These are phyloP conservation scores for Picea abies DNA, from an alignment of 83 land plant species.

Conservation along the genomic window DNA sequence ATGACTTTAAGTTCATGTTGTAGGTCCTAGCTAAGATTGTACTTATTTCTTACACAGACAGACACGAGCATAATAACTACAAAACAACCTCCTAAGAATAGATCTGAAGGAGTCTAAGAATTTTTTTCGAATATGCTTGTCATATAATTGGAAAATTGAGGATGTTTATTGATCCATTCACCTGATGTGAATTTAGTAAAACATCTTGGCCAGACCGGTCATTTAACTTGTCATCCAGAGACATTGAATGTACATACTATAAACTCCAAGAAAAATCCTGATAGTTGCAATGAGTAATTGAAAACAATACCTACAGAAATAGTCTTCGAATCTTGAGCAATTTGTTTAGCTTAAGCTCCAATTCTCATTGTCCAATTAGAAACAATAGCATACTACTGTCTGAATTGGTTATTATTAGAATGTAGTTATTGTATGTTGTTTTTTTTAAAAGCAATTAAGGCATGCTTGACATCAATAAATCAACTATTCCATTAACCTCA, in stretches of 20 bases:
- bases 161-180: no score
- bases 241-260: not conserved
- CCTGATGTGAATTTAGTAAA: no score
- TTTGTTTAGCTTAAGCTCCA: not conserved
- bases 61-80: no score
- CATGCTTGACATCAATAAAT: no score
- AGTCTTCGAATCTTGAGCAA: not conserved
- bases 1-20: no score
- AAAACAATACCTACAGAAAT: not conserved
- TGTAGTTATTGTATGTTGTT: no score
- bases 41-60: no score
- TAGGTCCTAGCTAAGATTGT: no score
- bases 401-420: not conserved
- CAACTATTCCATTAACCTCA: no score
- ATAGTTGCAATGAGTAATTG: not conserved
- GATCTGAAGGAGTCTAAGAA: no score
- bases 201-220: not conserved
- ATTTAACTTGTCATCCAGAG: not conserved
- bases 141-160: not conserved
- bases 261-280: not conserved
- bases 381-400: not conserved
- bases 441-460: no score
- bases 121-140: not conserved
- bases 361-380: not conserved
- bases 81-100: no score